Evolutionary conservation across 345 rosid species (phyloP).

Genomic region (Citrus medica): DNA sequence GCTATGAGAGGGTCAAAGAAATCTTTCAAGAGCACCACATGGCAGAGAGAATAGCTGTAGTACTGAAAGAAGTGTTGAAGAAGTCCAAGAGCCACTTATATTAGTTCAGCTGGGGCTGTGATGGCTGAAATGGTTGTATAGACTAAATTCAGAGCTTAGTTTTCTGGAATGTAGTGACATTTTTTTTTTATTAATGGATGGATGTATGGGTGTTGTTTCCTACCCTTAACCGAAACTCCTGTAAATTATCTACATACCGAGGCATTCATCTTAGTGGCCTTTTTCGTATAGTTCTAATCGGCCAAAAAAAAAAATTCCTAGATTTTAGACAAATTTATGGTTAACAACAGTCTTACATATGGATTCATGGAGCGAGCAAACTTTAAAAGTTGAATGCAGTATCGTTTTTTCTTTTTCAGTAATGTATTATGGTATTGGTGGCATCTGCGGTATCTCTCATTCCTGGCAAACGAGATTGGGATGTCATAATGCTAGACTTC

Average conservation of each 20-base stretch:
- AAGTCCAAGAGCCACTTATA: conserved; percentile 16
- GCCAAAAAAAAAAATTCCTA: no score
- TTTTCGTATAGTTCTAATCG: conserved; percentile 2
- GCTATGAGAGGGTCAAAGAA: conserved; percentile 41
- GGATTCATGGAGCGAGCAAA: neutral
- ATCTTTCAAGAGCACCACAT: conserved; percentile 44
- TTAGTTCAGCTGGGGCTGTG: neutral
- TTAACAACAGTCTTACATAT: neutral
- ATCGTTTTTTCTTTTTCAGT: no score
- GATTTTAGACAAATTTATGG: neutral
- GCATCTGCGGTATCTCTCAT: no score
- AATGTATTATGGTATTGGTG: no score
- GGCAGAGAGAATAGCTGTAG: conserved; percentile 44
- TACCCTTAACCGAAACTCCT: neutral
- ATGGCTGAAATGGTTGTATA: neutral
- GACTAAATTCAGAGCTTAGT: neutral
- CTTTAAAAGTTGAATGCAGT: no score
- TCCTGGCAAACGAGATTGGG: no score
- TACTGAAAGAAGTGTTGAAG: conserved; percentile 31
- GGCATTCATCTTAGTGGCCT: neutral
- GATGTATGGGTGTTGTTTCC: neutral
- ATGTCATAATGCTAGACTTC: no score
- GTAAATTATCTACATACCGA: conserved; percentile 31
- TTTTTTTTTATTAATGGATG: neutral
- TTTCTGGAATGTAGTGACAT: neutral